Evolutionary conservation across 441 rosid genomes (phyloP).

Genomic region (Daphne laureola): DNA sequence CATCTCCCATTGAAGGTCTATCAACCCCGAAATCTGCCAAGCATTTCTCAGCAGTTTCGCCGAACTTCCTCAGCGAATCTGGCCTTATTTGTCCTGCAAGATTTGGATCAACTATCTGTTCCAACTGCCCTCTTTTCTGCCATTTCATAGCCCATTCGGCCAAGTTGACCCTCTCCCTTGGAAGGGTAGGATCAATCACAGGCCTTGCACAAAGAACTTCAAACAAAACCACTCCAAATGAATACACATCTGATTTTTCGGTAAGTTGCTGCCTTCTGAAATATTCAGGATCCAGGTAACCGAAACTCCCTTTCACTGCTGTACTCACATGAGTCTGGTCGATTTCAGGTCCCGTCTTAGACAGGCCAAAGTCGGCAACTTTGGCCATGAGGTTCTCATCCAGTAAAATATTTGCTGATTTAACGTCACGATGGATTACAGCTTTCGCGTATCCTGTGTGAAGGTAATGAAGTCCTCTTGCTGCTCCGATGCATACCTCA

Average conservation of each 20-base stretch:
- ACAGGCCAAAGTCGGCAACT: constrained; percentile 92
- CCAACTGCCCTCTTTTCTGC: constrained; percentile 71
- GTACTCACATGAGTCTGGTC: constrained; percentile 97
- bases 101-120: constrained; percentile 53
- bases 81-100: constrained; percentile 48
- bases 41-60: constrained; percentile 75
- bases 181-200: constrained; percentile 55
- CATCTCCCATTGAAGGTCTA: constrained; percentile 76
- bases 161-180: constrained; percentile 74
- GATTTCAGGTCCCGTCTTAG: constrained; percentile 87
- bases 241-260: constrained; percentile 86
- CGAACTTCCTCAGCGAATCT: constrained; percentile 52
- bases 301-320: constrained; percentile 93
- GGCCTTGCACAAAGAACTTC: constrained; percentile 92
- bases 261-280: constrained; percentile 92
- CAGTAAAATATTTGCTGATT: constrained; percentile 87
- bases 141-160: constrained; percentile 92
- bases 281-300: constrained; percentile 86
- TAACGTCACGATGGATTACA: constrained; percentile 90
- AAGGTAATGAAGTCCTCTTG: constrained; percentile 93
- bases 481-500: constrained; percentile 83
- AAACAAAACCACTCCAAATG: constrained; percentile 83
- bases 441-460: constrained; percentile 93
- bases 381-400: constrained; percentile 91
- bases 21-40: constrained; percentile 62